Percentiles rank a stretch among this genome's conserved stretches.
Evolutionary conservation across 345 rosid species (phyloP).

Genomic region (Aquilaria yunnanensis): DNA sequence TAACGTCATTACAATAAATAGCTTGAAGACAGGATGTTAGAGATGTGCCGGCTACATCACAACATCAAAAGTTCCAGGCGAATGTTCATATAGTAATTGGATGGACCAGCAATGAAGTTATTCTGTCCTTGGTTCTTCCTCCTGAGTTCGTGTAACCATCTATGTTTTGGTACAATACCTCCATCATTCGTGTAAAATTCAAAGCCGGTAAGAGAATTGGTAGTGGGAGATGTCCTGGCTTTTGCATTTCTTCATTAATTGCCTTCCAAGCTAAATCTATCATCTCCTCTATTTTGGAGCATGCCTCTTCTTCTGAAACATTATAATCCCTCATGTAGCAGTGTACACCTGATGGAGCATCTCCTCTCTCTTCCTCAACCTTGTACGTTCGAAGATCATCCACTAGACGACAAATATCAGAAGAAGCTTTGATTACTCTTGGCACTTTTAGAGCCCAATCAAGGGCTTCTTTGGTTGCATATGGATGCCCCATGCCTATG

Average conservation of each 20-base stretch:
- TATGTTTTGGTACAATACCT: conserved; percentile 20
- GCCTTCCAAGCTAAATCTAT: conserved; percentile 28
- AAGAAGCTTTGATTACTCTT: conserved; percentile 15
- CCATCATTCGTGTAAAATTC: conserved; percentile 19
- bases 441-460: neutral
- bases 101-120: conserved; percentile 14
- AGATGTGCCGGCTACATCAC: no score
- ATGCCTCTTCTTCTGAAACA: conserved; percentile 17
- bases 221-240: conserved; percentile 9
- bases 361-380: conserved; percentile 21
- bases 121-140: conserved; percentile 5
- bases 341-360: conserved; percentile 23
- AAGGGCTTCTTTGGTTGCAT: conserved; percentile 6
- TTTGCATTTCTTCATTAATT: conserved; percentile 21
- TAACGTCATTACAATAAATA: no score
- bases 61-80: no score
- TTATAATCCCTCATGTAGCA: conserved; percentile 28
- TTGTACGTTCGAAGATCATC: conserved; percentile 21
- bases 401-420: conserved; percentile 22
- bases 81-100: neutral
- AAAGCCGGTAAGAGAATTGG: conserved; percentile 14
- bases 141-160: conserved; percentile 21
- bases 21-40: no score
- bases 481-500: conserved; percentile 21
- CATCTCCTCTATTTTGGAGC: neutral